A percentile compares a stretch with the other conserved stretches of the same genome.
These are phyloP conservation scores for Tetradesmus obliquus DNA, from an alignment of 139 green algal species.

Conservation along the genomic window DNA sequence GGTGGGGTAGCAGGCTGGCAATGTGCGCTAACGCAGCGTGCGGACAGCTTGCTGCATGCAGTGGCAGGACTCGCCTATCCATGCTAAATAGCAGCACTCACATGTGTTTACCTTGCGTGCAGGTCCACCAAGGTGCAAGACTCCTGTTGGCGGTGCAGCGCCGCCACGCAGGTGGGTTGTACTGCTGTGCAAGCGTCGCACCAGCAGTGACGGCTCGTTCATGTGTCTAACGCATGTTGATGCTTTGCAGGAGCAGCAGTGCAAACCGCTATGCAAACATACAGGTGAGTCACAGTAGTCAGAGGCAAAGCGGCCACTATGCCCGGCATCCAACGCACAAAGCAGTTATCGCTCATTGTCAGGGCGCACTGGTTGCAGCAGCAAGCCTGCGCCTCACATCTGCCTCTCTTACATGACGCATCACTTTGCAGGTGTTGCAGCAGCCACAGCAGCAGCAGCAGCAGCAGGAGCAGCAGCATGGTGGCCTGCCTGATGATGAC, in stretches of 20 bases:
- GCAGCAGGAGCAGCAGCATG: conserved; percentile 11
- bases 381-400: no score
- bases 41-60: neutral
- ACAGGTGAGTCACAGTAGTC: neutral
- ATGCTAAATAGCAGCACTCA: no score
- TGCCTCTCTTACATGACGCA: neutral
- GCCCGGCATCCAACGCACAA: neutral
- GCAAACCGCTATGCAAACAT: neutral
- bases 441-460: neutral
- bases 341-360: neutral
- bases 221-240: no score
- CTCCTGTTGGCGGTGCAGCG: neutral
- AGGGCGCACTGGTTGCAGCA: no score
- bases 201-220: no score
- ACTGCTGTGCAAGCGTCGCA: neutral
- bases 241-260: neutral
- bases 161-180: neutral
- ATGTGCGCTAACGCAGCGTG: neutral
- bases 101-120: neutral
- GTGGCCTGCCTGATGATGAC: conserved; percentile 25
- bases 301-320: neutral
- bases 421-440: neutral
- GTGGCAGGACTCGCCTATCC: neutral
- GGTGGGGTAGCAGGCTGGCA: neutral
- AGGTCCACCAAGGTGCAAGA: neutral